A percentile compares a stretch with the other conserved stretches of the same genome.
phyloP scores from a whole-genome alignment of 257 asterid genomes.

The Solanum tarijense region DNA sequence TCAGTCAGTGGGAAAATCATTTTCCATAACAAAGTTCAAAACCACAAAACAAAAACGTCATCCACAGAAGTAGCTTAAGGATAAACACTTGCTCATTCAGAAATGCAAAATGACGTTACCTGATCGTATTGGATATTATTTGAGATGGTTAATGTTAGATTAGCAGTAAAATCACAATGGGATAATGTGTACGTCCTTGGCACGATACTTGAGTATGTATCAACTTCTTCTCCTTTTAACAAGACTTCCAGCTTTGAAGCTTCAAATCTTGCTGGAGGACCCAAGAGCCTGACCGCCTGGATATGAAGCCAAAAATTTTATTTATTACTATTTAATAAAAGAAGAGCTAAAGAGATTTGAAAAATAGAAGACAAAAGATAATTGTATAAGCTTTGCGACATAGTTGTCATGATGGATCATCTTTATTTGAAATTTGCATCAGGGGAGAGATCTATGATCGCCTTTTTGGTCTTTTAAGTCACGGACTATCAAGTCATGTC shows the following conservation, averaged over 20 bases:
- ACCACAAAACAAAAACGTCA: not conserved
- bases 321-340: not conserved
- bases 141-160: slow-evolving; percentile 53
- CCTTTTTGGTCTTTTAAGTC: not conserved
- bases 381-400: not conserved
- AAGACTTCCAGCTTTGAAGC: slow-evolving; percentile 72
- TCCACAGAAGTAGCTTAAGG: not conserved
- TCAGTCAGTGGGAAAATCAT: not conserved
- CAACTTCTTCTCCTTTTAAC: slow-evolving; percentile 46
- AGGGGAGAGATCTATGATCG: not conserved
- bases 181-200: slow-evolving; percentile 90
- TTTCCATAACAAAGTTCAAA: not conserved
- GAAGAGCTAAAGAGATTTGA: not conserved
- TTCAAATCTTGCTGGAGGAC: slow-evolving; percentile 91
- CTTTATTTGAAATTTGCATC: not conserved
- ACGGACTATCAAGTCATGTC: not conserved
- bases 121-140: slow-evolving; percentile 58
- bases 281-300: slow-evolving; percentile 77
- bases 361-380: not conserved
- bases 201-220: slow-evolving; percentile 27
- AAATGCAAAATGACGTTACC: slow-evolving; percentile 21
- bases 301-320: not conserved
- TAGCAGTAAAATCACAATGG: slow-evolving; percentile 85
- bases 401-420: not conserved
- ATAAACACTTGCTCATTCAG: not conserved